These are phyloP conservation scores for Rhododendron henanense DNA, from an alignment of 148 eudicot species.

Conservation along the genomic window DNA sequence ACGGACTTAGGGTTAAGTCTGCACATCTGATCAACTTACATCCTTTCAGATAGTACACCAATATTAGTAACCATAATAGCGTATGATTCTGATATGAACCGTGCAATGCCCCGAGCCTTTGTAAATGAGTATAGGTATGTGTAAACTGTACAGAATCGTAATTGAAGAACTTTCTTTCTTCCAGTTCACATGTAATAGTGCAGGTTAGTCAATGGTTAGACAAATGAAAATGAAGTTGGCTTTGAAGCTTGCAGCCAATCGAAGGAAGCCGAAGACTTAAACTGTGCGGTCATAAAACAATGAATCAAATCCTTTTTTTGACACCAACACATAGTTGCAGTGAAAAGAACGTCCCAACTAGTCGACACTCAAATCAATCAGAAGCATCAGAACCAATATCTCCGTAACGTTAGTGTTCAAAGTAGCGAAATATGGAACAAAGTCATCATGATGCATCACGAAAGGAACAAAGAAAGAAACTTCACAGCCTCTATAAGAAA, in stretches of 20 bases:
- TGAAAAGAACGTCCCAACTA: neutral
- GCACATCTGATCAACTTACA: neutral
- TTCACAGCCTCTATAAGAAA: neutral
- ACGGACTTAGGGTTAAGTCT: neutral
- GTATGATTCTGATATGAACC: neutral
- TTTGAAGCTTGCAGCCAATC: neutral
- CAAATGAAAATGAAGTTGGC: neutral
- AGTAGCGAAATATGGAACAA: neutral
- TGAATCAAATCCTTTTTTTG: neutral
- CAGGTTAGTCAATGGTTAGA: neutral
- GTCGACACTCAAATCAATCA: neutral
- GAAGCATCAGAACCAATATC: neutral
- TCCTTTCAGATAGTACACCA: neutral
- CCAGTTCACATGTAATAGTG: neutral
- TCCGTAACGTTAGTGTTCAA: neutral
- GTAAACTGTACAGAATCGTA: neutral
- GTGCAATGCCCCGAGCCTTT: neutral
- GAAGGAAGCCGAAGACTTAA: constrained; percentile 2
- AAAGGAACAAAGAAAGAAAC: neutral
- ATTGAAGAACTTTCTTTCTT: neutral
- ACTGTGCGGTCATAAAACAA: neutral
- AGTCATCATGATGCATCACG: neutral
- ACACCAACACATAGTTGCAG: neutral
- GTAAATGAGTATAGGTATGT: neutral
- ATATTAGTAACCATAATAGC: neutral